Percentiles rank a stretch among this genome's conserved stretches.
These are phyloP conservation scores for Waltergamsia citrina DNA, from an alignment of 2,329 filamentous ascomycete genomes.

Conservation along the genomic window DNA sequence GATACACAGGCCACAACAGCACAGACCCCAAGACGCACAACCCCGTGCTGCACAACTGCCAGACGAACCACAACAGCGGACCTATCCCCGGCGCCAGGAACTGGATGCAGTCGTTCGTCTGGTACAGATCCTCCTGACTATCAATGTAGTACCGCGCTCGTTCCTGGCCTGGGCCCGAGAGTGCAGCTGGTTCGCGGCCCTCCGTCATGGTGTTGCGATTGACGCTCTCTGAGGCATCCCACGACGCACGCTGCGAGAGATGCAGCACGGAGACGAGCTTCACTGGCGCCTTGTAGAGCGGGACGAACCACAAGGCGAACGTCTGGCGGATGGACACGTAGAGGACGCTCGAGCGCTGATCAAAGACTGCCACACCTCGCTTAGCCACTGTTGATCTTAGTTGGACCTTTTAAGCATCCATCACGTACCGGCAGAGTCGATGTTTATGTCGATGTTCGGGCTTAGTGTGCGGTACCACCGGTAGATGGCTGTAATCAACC, in stretches of 20 bases:
- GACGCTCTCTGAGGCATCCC: slow-evolving; percentile 10
- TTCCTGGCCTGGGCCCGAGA: slow-evolving; percentile 10
- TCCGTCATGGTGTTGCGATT: slow-evolving; percentile 3
- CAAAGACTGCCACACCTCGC: slow-evolving; percentile 64
- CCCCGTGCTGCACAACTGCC: slow-evolving; percentile 55
- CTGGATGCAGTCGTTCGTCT: slow-evolving; percentile 64
- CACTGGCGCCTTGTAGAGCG: slow-evolving; percentile 62
- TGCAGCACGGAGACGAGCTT: slow-evolving; percentile 59
- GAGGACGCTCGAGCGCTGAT: slow-evolving; percentile 54
- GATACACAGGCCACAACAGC: slow-evolving; percentile 24
- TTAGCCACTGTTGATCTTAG: accelerated
- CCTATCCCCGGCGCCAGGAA: slow-evolving; percentile 58
- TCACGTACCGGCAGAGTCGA: slow-evolving; percentile 49
- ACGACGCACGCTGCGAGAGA: slow-evolving; percentile 37
- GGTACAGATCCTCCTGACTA: slow-evolving; percentile 75
- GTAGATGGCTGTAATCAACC: slow-evolving; percentile 60
- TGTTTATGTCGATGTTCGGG: slow-evolving; percentile 57
- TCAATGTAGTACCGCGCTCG: slow-evolving; percentile 56
- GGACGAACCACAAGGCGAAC: slow-evolving; percentile 70
- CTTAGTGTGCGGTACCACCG: slow-evolving; percentile 80
- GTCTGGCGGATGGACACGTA: slow-evolving; percentile 67
- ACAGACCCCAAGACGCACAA: slow-evolving; percentile 53
- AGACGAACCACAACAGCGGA: slow-evolving; percentile 40
- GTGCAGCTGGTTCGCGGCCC: slow-evolving; percentile 5
- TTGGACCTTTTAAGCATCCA: too few species aligned